Base-by-base conservation (phyloP, 225 moss, liverwort and hornwort species). In the Pseudoscleropodium purum region DNA sequence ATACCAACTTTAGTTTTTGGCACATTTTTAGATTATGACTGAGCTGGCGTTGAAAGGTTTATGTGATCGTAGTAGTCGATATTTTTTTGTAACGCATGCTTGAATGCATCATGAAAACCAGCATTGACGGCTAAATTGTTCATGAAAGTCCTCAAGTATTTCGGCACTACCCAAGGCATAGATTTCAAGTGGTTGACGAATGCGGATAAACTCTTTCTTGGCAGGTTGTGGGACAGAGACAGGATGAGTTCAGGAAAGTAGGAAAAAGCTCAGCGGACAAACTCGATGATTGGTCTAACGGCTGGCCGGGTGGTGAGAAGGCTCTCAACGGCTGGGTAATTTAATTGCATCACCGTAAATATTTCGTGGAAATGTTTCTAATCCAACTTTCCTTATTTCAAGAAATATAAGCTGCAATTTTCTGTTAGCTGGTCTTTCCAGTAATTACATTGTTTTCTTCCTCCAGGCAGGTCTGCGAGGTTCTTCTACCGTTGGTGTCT, bases 221-320 rank as follows among this genome's bases (percentile, higher is more conserved):
- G 78, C 91, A 94, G 93, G 88, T 89, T 76, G 73, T 91, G 82
- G 91, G 90, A 64, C 89, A 73, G 75, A 80, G 74, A 37, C 86
- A 82, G 74, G 88, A 75, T n/a, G 91, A 92, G 39, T 70, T 72
- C 61, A 88, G 83, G 61, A 94, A 91, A 90, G 83, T 59, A 68
- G 91, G 93, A 59, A 94, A 94, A 84, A 88, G 70, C 79, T 86
- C 92, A 87, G 88, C 89, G 87, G 95, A 87, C 77, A 93, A 91
- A 81, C 87, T 93, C 62, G 93, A 92, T 84, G 95, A 95, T 90
- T 95, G 95, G 95, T 95, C 95, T 49, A 94, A 93, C 72, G 95
- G 95, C 65, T 95, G 95, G 95, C 95, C 95, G 27, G 95, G 95
- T 87, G 95, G 95, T 87, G 95, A 95, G 86, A 95, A 89, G 89